Evolutionary conservation across 768 basidiomycete genomes (phyloP), one percentile per base, ranked within the genome.

Genomic region (Royoungia palumana): DNA sequence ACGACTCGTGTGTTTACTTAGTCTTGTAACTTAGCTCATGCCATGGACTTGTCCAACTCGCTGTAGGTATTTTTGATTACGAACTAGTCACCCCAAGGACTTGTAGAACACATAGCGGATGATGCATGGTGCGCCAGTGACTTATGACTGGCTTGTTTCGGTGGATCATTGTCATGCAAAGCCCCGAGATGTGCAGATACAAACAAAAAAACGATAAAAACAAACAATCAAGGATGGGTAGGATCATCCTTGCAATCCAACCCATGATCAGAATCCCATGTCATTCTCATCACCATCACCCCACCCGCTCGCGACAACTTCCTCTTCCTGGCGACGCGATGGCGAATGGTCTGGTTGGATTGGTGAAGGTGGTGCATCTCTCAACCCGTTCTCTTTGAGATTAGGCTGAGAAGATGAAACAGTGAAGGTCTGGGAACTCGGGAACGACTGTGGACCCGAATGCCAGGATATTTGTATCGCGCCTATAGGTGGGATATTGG

Each of bases 391-490:
- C 50, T 58, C 61, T 38, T 62, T 62, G 30, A 51, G 48, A 11
- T 35, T 21, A 16, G 55, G 56, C 51, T 57, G 61, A 45, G 61
- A 56, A 44, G 61, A 44, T n/a, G 57, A 48, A 30, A 34, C 12
- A 25, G 65, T 12, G 16, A 65, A 19, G 2, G 58, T 38, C 17
- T 63, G 61, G 4, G 64, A 43, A 11, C 54, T 54, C 14, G 63
- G 32, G 20, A 57, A 47, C 10, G 58, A 45, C 5, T 41, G 63
- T 45, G 63, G 67, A 17, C 69, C 73, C 10, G 72, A 73, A 55
- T 79, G 78, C 89, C 89, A 91, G 12, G 78, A 73, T 42, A 90
- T 66, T 50, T 83, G 79, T 0, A 89, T 79, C 10, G 74, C 61
- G 7, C 88, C 88, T 36, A 86, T 72, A 4, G 77, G 71, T 7